Base-by-base conservation (phyloP, 2,329 filamentous ascomycete genomes). In the Aspergillus pseudonomiae region DNA sequence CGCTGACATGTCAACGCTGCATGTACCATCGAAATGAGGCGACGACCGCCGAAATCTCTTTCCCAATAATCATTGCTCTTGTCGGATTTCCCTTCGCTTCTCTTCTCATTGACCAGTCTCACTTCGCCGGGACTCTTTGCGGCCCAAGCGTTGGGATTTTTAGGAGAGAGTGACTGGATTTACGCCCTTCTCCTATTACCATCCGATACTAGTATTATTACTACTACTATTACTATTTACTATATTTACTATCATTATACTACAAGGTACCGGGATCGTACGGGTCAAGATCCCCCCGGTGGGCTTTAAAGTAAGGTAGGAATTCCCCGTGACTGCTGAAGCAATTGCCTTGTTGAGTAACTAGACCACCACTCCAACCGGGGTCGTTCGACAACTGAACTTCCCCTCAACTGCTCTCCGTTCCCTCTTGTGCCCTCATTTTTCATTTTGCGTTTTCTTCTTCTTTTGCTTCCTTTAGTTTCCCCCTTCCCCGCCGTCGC, bases 1-100 rank as follows among this genome's bases (percentile, higher is more conserved):
- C 32, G 52, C 52, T 55, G 52, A 55, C 52, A 55, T 39, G 52
- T 55, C 52, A 55, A 55, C 52, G 16, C 32, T 55, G 32, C 52
- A 55, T 55, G 52, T 32, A 21, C 52, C 34, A 55, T 41, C 32
- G 21, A 55, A 39, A 55, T 55, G 52, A 36, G 30, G 52, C 32
- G 12, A 55, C 30, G 34, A 14, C 32, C 52, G 52, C 32, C 34
- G 52, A 9, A 24, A 16, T 55, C 52, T 14, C 32, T 24, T 55
- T 19, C 52, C 52, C 52, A 39, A 19, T 55, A 24, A n/a, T 32
- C 2, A 11, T 39, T 39, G 30, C 9, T 39, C 19, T 26, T 19
- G 21, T 36, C 36, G 30, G 52, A n/a, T 54, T 54, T 54, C 28
- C n/a, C 32, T 36, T 21, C 16, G 14, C 9, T 52, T 52, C 24